Percentiles rank a stretch among this genome's conserved stretches.
Evolutionary conservation across 176 grass and related monocot species (phyloP).

Genomic region (Hordeum vulgare): DNA sequence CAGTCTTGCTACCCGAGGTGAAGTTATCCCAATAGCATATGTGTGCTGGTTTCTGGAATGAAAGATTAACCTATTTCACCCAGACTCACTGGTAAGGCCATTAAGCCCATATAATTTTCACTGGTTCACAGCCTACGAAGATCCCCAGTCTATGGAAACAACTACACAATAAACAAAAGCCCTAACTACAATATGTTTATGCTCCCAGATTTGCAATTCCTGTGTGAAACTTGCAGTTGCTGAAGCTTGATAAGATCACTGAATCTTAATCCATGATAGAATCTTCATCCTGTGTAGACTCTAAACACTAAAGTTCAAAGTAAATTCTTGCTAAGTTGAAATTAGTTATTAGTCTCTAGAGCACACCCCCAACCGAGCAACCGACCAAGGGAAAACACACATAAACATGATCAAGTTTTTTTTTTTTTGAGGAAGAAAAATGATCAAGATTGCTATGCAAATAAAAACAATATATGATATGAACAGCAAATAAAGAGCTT

Average conservation of each 20-base stretch:
- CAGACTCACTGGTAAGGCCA: neutral
- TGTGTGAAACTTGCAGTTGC: neutral
- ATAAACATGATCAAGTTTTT: neutral
- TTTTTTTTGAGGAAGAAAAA: no score
- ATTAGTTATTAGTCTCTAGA: neutral
- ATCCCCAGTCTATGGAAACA: neutral
- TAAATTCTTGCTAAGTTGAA: neutral
- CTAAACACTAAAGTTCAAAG: neutral
- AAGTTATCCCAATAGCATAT: neutral
- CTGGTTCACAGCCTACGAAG: neutral
- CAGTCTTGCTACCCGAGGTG: neutral
- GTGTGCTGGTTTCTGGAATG: neutral
- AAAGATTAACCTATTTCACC: neutral
- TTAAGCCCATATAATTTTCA: neutral
- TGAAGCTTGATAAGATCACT: neutral
- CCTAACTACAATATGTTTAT: neutral
- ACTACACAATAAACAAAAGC: neutral
- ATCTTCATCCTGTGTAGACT: neutral
- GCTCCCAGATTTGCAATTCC: neutral
- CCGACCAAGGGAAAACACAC: neutral
- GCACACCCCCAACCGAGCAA: neutral
- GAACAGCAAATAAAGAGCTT: conserved; percentile 18
- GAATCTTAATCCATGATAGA: neutral
- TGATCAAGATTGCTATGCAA: neutral
- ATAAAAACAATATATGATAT: conserved; percentile 15